Evolutionary conservation across 1,284 basidiomycete genomes (phyloP).

Genomic region (Mixia osmundae): DNA sequence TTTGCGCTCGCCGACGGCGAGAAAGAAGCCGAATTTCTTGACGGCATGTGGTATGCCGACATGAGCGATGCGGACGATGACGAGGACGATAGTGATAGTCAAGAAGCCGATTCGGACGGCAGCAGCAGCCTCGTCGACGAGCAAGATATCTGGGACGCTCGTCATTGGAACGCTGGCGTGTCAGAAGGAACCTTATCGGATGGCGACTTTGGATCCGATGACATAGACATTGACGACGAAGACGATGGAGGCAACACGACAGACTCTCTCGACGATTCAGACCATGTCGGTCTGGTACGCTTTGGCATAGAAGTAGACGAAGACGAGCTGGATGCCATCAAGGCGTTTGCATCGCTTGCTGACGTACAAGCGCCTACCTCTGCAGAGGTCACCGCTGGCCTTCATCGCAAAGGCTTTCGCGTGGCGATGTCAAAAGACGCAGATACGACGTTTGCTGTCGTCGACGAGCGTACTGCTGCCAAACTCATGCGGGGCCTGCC

Average conservation of each 20-base stretch:
- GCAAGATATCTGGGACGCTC: too few relatives aligned
- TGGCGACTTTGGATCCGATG: not conserved
- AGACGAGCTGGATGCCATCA: slow-evolving; percentile 5
- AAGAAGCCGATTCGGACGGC: not conserved
- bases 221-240: slow-evolving; percentile 5
- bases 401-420: too few relatives aligned
- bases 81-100: slow-evolving; percentile 3
- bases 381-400: slow-evolving; percentile 9
- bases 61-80: slow-evolving; percentile 5
- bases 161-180: too few relatives aligned
- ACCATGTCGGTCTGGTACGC: slow-evolving; percentile 14
- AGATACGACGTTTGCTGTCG: too few relatives aligned
- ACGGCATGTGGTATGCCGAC: slow-evolving; percentile 2
- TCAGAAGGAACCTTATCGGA: not conserved
- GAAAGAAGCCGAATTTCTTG: slow-evolving; percentile 5
- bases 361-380: slow-evolving; percentile 11
- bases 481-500: too few relatives aligned
- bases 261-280: slow-evolving; percentile 16
- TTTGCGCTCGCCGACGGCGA: slow-evolving; percentile 4
- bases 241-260: slow-evolving; percentile 16
- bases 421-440: too few relatives aligned
- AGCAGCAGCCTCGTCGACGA: slow-evolving; percentile 1
- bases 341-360: too few relatives aligned
- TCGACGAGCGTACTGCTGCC: too few relatives aligned
- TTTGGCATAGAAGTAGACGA: slow-evolving; percentile 16